These are phyloP conservation scores for Pochonia chlamydosporia DNA, from an alignment of 2,329 filamentous ascomycete species.

Conservation along the genomic window DNA sequence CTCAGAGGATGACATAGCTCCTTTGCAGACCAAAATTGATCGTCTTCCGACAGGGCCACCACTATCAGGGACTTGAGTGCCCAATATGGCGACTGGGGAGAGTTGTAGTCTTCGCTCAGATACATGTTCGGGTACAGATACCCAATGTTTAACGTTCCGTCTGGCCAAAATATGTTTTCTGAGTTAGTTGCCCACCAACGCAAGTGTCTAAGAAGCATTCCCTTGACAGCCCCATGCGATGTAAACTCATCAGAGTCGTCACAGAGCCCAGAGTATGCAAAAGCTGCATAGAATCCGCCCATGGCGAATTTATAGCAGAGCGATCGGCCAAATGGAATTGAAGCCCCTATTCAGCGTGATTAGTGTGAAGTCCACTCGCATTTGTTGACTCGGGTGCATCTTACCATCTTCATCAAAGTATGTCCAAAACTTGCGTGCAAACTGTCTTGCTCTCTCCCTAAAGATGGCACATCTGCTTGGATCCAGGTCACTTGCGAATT, in stretches of 20 bases:
- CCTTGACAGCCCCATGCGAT: conserved; percentile 36
- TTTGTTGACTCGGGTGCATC: not conserved
- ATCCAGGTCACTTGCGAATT: conserved; percentile 36
- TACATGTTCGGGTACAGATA: conserved; percentile 42
- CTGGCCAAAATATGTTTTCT: conserved; percentile 38
- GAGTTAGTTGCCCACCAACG: conserved; percentile 40
- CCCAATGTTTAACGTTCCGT: conserved; percentile 44
- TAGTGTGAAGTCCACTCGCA: not conserved
- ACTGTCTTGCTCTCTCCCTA: conserved; percentile 32
- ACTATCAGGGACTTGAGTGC: conserved; percentile 43
- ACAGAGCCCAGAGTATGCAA: conserved; percentile 34
- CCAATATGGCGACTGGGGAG: conserved; percentile 51
- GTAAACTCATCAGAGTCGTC: conserved; percentile 29
- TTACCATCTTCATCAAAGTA: conserved; percentile 42
- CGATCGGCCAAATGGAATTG: conserved; percentile 46
- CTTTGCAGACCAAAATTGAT: conserved; percentile 22
- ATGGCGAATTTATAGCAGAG: conserved; percentile 47
- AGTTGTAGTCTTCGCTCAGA: conserved; percentile 52
- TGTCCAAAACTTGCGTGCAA: conserved; percentile 35
- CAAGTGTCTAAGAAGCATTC: conserved; percentile 42
- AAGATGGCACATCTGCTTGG: conserved; percentile 29
- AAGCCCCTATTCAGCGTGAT: conserved; percentile 28
- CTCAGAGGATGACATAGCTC: conserved; percentile 14
- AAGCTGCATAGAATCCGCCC: conserved; percentile 41
- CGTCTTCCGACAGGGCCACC: conserved; percentile 25